phyloP scores from a whole-genome alignment of 2,329 filamentous ascomycete genomes.

The Alternaria tenuissima region DNA sequence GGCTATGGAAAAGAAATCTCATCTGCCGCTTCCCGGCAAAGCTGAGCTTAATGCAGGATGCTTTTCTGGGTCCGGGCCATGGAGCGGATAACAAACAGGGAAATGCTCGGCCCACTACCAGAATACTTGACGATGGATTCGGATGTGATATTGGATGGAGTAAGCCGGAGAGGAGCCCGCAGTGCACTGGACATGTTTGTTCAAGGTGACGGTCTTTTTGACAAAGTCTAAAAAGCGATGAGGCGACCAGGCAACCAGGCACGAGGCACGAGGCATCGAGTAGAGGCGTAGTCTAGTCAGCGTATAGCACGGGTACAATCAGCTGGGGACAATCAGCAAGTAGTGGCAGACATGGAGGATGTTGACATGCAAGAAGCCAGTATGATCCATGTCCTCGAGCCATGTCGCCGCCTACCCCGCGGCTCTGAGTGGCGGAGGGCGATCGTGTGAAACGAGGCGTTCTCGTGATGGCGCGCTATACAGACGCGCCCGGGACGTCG shows the following conservation, averaged over 20 bases:
- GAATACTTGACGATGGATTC: not conserved
- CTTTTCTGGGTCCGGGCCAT: slow-evolving; percentile 1
- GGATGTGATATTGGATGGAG: not conserved
- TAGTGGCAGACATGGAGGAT: slow-evolving; percentile 36
- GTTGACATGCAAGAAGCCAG: slow-evolving; percentile 9
- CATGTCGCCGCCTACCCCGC: slow-evolving; percentile 12
- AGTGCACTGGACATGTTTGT: not conserved
- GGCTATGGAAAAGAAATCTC: slow-evolving; percentile 5
- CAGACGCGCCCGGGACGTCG: slow-evolving; percentile 26
- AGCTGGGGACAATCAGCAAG: not conserved
- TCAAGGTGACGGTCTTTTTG: not conserved
- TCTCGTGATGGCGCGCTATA: slow-evolving; percentile 29
- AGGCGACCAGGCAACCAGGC: not conserved
- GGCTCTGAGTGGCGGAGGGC: slow-evolving; percentile 31
- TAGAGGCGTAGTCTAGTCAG: not conserved
- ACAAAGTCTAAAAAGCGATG: not conserved
- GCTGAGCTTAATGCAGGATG: not conserved
- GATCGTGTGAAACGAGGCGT: slow-evolving; percentile 30
- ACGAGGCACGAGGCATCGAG: not conserved
- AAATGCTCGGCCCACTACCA: not conserved
- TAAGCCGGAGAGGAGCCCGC: not conserved
- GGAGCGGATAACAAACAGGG: slow-evolving; percentile 2
- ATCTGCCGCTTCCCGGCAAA: not conserved
- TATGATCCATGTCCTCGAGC: slow-evolving; percentile 13
- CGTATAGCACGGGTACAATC: slow-evolving; percentile 1